A percentile compares a stretch with the other conserved stretches of the same genome.
These are phyloP conservation scores for Sarcodon aspratus DNA, from an alignment of 768 basidiomycete species.

Conservation along the genomic window DNA sequence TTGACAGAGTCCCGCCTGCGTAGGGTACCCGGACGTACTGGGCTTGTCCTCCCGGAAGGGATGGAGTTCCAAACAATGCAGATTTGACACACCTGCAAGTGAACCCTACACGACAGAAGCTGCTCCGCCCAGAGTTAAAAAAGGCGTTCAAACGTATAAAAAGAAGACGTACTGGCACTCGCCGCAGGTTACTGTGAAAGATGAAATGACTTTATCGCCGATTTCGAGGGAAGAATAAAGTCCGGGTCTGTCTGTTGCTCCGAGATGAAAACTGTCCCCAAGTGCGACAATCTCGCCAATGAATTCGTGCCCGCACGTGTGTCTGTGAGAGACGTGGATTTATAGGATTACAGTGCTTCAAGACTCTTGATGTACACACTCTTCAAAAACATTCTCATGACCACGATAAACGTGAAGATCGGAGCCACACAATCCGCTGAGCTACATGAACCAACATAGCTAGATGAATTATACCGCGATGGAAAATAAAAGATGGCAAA, in stretches of 20 bases:
- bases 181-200: conserved; percentile 76
- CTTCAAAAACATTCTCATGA: conserved; percentile 36
- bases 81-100: conserved; percentile 57
- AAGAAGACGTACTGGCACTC: conserved; percentile 62
- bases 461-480: neutral
- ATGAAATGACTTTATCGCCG: conserved; percentile 71
- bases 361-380: conserved; percentile 27
- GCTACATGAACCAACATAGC: conserved; percentile 22
- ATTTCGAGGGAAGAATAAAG: conserved; percentile 54
- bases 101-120: conserved; percentile 64
- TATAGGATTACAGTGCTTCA: neutral
- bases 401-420: conserved; percentile 72
- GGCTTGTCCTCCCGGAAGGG: conserved; percentile 64
- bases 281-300: conserved; percentile 61
- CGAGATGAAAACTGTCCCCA: conserved; percentile 41
- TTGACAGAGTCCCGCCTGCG: conserved; percentile 70
- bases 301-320: conserved; percentile 68
- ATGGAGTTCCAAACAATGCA: conserved; percentile 52
- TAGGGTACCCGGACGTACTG: conserved; percentile 73
- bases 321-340: conserved; percentile 23
- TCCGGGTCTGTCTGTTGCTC: conserved; percentile 36
- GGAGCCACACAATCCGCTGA: conserved; percentile 60
- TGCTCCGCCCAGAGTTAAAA: conserved; percentile 13
- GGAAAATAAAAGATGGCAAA: neutral
- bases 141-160: neutral